Evolutionary conservation across 1,284 basidiomycete species (phyloP).

Genomic region (Trichosporon ovoides): DNA sequence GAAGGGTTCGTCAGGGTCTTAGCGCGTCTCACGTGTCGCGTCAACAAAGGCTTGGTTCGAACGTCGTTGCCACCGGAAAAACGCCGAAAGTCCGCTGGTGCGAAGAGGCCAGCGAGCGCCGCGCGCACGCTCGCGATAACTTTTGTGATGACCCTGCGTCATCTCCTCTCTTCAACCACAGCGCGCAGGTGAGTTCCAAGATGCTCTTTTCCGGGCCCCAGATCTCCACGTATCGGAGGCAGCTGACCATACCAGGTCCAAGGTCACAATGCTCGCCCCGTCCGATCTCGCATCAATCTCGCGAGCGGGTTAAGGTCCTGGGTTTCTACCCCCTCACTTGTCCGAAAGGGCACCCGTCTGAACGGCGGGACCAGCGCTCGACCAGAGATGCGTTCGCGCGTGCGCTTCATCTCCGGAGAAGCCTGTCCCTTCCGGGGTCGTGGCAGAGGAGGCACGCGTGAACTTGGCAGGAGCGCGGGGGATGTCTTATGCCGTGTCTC

Average conservation of each 20-base stretch:
- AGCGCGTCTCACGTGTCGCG: background rate
- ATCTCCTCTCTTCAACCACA: background rate
- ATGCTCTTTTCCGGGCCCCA: background rate
- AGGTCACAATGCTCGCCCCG: conserved; percentile 50
- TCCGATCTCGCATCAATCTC: conserved; percentile 28
- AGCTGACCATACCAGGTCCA: conserved; percentile 30
- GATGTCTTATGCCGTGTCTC: conserved; percentile 20
- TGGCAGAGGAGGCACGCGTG: background rate
- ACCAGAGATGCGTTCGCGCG: conserved; percentile 47
- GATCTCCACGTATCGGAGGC: background rate
- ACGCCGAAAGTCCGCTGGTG: no score
- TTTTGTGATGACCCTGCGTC: background rate
- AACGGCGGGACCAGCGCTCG: conserved; percentile 40
- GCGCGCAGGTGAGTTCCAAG: background rate
- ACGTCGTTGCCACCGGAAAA: background rate
- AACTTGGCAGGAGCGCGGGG: conserved; percentile 46
- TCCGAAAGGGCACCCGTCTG: conserved; percentile 44
- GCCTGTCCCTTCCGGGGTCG: conserved; percentile 1
- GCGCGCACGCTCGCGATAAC: background rate
- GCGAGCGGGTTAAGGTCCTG: conserved; percentile 52
- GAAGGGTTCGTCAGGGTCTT: background rate
- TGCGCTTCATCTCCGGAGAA: conserved; percentile 30
- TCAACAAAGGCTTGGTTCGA: background rate
- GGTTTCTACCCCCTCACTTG: conserved; percentile 47
- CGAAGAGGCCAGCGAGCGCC: background rate